Conservation (phyloP, 2,329 filamentous ascomycete genomes). For the Stenocarpella maydis region DNA sequence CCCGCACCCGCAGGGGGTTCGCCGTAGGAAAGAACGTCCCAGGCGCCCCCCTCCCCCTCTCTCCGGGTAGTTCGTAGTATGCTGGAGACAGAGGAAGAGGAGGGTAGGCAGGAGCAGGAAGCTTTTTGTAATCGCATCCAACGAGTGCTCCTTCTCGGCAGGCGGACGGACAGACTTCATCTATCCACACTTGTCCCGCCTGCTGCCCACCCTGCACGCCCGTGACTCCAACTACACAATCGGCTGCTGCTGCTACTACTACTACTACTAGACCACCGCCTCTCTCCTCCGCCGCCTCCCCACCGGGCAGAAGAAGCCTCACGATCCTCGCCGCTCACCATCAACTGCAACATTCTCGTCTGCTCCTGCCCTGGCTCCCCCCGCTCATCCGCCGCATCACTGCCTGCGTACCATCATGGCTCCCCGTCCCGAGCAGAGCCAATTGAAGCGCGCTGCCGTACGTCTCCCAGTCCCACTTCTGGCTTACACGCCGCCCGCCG, state of each 20-base stretch:
- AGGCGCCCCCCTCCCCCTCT: no score
- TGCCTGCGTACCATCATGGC: constrained; percentile 35
- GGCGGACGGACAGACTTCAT: not conserved
- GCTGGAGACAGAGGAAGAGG: no score
- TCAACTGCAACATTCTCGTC: constrained; percentile 22
- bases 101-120: not conserved
- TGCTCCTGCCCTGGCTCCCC: constrained; percentile 19
- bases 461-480: constrained; percentile 34
- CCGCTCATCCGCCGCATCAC: constrained; percentile 7
- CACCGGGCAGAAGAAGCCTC: constrained; percentile 23
- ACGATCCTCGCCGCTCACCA: not conserved
- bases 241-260: no score
- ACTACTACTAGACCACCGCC: not conserved
- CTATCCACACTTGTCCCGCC: not conserved
- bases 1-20: not conserved
- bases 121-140: constrained; percentile 21
- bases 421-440: constrained; percentile 42
- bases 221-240: not conserved
- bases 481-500: constrained; percentile 6
- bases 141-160: not conserved
- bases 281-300: not conserved
- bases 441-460: constrained; percentile 43
- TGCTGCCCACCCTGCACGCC: constrained; percentile 5
- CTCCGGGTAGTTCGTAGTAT: no score
- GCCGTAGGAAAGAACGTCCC: constrained; percentile 14